Evolutionary conservation across 2,329 filamentous ascomycete species (phyloP).

Genomic region (Ampelomyces quisqualis): DNA sequence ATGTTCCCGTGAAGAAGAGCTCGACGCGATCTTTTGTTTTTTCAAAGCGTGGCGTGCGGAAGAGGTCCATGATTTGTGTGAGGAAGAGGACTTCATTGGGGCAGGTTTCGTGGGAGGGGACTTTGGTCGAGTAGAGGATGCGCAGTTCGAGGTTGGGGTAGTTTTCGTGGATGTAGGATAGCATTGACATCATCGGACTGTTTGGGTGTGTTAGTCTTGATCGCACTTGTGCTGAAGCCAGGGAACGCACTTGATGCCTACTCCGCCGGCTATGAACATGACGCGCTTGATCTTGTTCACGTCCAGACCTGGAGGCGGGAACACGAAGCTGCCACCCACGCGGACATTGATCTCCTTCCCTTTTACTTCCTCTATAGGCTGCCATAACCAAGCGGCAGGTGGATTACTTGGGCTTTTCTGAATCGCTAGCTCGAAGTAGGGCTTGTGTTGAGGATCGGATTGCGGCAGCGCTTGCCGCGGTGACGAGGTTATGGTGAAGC

Average conservation of each 20-base stretch:
- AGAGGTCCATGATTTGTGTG: conserved; percentile 35
- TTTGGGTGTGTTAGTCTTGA: conserved; percentile 15
- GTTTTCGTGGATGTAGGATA: conserved; percentile 59
- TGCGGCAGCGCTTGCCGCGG: conserved; percentile 56
- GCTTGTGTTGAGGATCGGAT: conserved; percentile 23
- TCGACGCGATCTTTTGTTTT: conserved; percentile 35
- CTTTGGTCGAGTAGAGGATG: conserved; percentile 64
- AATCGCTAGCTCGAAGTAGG: conserved; percentile 75
- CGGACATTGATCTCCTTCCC: conserved; percentile 63
- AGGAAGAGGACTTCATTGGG: conserved; percentile 40
- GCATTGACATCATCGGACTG: conserved; percentile 72
- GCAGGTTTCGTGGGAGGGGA: conserved; percentile 33
- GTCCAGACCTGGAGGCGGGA: conserved; percentile 62
- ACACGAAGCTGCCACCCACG: conserved; percentile 79
- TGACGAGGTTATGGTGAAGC: conserved; percentile 83
- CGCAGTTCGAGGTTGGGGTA: conserved; percentile 49
- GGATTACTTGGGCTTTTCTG: conserved; percentile 71
- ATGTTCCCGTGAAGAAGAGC: conserved; percentile 41
- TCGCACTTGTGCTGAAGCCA: background rate
- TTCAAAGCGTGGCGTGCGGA: conserved; percentile 30
- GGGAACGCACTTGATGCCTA: conserved; percentile 77
- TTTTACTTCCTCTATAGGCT: conserved; percentile 55
- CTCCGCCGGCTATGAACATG: conserved; percentile 77
- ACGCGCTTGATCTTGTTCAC: conserved; percentile 55
- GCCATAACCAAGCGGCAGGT: conserved; percentile 75